phyloP scores from a whole-genome alignment of 73 alveolate genomes.

The Effrenium voratum region DNA sequence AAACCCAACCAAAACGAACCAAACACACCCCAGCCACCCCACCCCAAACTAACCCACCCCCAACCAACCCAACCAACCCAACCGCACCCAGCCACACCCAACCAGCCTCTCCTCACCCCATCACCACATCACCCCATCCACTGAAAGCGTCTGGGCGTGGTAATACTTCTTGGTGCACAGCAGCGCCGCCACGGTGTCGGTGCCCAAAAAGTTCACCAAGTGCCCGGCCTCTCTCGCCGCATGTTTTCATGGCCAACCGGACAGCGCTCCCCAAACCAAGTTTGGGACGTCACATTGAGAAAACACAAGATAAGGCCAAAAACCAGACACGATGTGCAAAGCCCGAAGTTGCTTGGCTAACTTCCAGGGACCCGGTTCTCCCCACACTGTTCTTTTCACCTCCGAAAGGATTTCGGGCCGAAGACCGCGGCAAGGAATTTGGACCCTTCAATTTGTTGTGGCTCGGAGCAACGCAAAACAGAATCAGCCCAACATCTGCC shows the following conservation, averaged over 20 bases:
- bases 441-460: too few relatives aligned
- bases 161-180: conserved; percentile 74
- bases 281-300: neutral
- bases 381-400: too few relatives aligned
- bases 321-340: too few relatives aligned
- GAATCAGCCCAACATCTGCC: too few relatives aligned
- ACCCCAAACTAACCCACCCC: too few relatives aligned
- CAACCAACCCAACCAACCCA: neutral
- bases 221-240: conserved; percentile 28
- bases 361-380: too few relatives aligned
- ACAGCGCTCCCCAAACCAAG: neutral
- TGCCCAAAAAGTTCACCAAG: conserved; percentile 88
- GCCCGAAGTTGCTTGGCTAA: too few relatives aligned
- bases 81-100: neutral
- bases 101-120: neutral
- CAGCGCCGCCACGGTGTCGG: conserved; percentile 78
- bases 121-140: neutral
- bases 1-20: too few relatives aligned
- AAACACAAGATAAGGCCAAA: neutral
- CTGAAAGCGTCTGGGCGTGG: conserved; percentile 1
- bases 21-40: too few relatives aligned
- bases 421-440: too few relatives aligned
- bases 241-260: neutral
- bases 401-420: too few relatives aligned
- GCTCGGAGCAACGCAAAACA: too few relatives aligned